Evolutionary conservation across 352 stramenopile species (phyloP).

Genomic region (Thalassiosira sp.): DNA sequence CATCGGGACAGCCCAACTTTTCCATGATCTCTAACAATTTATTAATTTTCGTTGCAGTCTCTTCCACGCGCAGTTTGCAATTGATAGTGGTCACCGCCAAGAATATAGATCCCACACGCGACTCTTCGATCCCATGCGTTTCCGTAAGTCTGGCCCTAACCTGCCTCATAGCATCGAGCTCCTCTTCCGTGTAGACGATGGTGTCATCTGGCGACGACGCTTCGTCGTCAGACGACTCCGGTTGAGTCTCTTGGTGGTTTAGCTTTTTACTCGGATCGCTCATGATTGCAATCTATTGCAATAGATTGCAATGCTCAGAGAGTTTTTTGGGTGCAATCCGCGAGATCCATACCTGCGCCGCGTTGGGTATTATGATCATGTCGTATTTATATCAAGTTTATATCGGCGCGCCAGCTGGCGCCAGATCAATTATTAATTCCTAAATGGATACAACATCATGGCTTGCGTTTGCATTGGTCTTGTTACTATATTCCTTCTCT

Average conservation of each 20-base stretch:
- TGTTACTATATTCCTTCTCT: too few species aligned
- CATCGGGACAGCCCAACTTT: constrained; percentile 12
- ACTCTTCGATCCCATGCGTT: constrained; percentile 19
- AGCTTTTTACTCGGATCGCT: too few species aligned
- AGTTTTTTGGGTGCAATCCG: too few species aligned
- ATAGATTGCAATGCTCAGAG: too few species aligned
- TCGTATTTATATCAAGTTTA: too few species aligned
- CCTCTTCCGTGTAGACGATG: constrained; percentile 36
- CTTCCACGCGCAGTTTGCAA: constrained; percentile 43
- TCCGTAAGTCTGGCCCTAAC: constrained; percentile 22
- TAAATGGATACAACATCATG: too few species aligned
- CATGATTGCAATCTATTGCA: too few species aligned
- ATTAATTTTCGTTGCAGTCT: constrained; percentile 31
- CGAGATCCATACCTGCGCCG: too few species aligned
- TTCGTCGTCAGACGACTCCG: neutral
- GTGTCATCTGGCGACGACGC: neutral
- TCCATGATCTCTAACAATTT: constrained; percentile 28
- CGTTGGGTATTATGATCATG: too few species aligned
- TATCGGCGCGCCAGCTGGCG: too few species aligned
- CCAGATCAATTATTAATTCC: too few species aligned
- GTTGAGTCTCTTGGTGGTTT: neutral
- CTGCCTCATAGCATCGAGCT: constrained; percentile 32
- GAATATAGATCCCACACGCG: constrained; percentile 1
- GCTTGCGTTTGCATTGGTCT: too few species aligned
- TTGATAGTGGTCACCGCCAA: constrained; percentile 42